These are phyloP conservation scores for Curvularia sp. DNA, from an alignment of 2,329 filamentous ascomycete species.

Conservation along the genomic window DNA sequence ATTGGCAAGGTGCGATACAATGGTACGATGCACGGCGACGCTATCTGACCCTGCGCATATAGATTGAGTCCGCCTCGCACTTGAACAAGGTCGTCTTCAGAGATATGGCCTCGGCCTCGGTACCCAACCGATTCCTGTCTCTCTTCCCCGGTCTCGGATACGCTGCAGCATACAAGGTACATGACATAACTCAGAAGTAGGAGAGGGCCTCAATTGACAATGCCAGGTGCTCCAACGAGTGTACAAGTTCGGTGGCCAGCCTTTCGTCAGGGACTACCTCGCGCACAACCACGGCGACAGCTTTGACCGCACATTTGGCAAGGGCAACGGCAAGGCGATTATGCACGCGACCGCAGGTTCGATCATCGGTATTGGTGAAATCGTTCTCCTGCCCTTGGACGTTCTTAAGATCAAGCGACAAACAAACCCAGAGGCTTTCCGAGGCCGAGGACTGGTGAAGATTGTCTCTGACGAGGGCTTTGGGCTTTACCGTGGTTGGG, in stretches of 20 bases:
- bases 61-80: conserved; percentile 66
- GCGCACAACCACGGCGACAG: conserved; percentile 76
- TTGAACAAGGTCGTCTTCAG: conserved; percentile 95
- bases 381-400: conserved; percentile 91
- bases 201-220: conserved; percentile 20
- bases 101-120: conserved; percentile 76
- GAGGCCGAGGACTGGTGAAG: conserved; percentile 85
- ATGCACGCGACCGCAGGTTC: conserved; percentile 96
- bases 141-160: conserved; percentile 97
- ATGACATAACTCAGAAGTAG: conserved; percentile 12
- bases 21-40: not conserved
- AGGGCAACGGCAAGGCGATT: conserved; percentile 96
- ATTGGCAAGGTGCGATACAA: conserved; percentile 68
- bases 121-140: conserved; percentile 83
- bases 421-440: conserved; percentile 98
- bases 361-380: conserved; percentile 96
- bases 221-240: conserved; percentile 82
- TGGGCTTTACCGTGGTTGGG: conserved; percentile 92
- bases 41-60: conserved; percentile 26
- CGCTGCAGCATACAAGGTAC: conserved; percentile 92
- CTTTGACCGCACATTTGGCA: conserved; percentile 90
- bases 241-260: conserved; percentile 99
- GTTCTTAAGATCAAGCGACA: conserved; percentile 99
- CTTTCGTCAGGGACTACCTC: conserved; percentile 90
- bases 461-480: conserved; percentile 95